Evolutionary conservation across 2,329 filamentous ascomycete species (phyloP).

Genomic region (Coniochaeta sp.): DNA sequence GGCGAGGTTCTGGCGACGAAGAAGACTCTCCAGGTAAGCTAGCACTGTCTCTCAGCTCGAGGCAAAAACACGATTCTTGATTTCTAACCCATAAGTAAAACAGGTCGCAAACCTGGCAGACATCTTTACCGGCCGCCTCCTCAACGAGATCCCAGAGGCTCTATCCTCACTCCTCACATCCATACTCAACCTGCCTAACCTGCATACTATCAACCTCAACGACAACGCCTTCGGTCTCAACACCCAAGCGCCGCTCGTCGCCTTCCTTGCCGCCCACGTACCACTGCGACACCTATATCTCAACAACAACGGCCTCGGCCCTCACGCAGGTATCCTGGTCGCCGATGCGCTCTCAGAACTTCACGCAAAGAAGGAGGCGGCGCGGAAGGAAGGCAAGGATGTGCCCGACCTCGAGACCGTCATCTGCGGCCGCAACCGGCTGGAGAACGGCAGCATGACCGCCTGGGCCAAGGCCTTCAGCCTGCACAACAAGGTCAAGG

Average conservation of each 20-base stretch:
- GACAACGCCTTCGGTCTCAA: constrained; percentile 98
- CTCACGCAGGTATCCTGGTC: constrained; percentile 80
- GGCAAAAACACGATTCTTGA: constrained; percentile 1
- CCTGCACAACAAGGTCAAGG: constrained; percentile 73
- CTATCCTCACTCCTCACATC: constrained; percentile 79
- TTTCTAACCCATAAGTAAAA: background rate
- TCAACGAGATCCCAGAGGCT: constrained; percentile 88
- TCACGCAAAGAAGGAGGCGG: constrained; percentile 74
- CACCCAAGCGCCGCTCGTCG: constrained; percentile 84
- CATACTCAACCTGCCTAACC: constrained; percentile 74
- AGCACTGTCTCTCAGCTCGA: background rate
- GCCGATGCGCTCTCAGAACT: constrained; percentile 80
- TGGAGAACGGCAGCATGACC: constrained; percentile 94
- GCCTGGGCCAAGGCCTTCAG: constrained; percentile 87
- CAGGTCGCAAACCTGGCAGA: constrained; percentile 84
- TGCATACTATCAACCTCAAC: constrained; percentile 90
- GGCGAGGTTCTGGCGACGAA: constrained; percentile 79
- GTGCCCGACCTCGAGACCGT: constrained; percentile 90
- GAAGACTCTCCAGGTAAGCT: constrained; percentile 64
- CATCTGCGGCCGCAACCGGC: constrained; percentile 88
- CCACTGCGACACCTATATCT: constrained; percentile 91
- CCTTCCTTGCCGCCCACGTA: constrained; percentile 80
- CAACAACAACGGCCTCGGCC: constrained; percentile 97
- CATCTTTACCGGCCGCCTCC: constrained; percentile 91
- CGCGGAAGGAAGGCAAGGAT: constrained; percentile 60